These are phyloP conservation scores for Hymenoscyphus repandus DNA, from an alignment of 2,329 filamentous ascomycete genomes.

Conservation along the genomic window DNA sequence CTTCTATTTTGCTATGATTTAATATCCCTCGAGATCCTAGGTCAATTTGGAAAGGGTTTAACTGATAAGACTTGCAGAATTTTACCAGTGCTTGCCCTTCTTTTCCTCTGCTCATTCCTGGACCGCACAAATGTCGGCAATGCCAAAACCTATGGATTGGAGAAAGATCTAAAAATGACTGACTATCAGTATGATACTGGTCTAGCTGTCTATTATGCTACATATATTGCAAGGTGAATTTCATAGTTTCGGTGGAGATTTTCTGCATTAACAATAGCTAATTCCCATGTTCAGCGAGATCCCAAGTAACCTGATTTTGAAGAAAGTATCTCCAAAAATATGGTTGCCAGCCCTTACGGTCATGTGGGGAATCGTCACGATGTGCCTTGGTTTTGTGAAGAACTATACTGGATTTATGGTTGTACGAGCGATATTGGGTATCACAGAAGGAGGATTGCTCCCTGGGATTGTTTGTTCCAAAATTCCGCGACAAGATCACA, in stretches of 20 bases:
- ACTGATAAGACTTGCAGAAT: constrained; percentile 39
- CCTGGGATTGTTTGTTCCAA: constrained; percentile 54
- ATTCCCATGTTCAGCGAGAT: constrained; percentile 37
- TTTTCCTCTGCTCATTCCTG: constrained; percentile 61
- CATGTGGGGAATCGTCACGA: constrained; percentile 63
- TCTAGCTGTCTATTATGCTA: constrained; percentile 59
- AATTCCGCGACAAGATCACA: neutral
- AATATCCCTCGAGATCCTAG: neutral
- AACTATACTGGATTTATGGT: constrained; percentile 49
- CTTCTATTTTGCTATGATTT: neutral
- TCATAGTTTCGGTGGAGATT: too few species aligned
- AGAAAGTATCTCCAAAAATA: constrained; percentile 46
- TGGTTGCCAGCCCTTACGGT: constrained; percentile 61
- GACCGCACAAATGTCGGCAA: constrained; percentile 73
- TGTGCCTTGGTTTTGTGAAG: constrained; percentile 48
- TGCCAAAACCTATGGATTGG: constrained; percentile 59
- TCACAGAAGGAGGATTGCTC: constrained; percentile 59
- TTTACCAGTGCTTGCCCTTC: constrained; percentile 55
- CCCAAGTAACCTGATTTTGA: constrained; percentile 53
- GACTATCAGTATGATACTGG: constrained; percentile 60
- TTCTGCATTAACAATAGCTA: neutral
- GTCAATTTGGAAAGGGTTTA: too few species aligned
- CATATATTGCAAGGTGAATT: constrained; percentile 52
- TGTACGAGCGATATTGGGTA: constrained; percentile 55
- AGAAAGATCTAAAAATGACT: constrained; percentile 51